phyloP scores from a whole-genome alignment of 2,329 filamentous ascomycete species.

The Arthrobotrys iridis region DNA sequence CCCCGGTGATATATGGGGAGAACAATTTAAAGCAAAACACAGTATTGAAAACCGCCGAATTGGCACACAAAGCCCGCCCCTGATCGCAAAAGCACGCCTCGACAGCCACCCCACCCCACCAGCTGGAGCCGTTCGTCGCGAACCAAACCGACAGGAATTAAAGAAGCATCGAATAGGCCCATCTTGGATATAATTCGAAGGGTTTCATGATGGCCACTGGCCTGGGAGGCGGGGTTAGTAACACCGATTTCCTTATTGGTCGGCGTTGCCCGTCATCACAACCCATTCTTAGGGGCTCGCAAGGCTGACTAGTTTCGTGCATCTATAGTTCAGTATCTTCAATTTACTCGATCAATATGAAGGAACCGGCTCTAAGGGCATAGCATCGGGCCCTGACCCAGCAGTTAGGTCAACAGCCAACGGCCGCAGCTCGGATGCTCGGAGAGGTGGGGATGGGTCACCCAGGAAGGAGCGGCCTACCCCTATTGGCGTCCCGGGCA shows the following conservation, averaged over 20 bases:
- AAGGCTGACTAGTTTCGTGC: slow-evolving; percentile 17
- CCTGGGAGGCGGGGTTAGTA: slow-evolving; percentile 54
- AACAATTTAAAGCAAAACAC: slow-evolving; percentile 28
- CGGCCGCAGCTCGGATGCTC: slow-evolving; percentile 35
- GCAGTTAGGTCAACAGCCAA: slow-evolving; percentile 25
- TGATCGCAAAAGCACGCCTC: slow-evolving; percentile 35
- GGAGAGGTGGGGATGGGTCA: slow-evolving; percentile 38
- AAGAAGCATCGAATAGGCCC: slow-evolving; percentile 14
- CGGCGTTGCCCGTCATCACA: slow-evolving; percentile 1
- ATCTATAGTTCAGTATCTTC: slow-evolving; percentile 44
- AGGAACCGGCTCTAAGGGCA: not conserved
- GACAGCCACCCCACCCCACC: slow-evolving; percentile 21
- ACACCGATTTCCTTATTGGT: slow-evolving; percentile 2
- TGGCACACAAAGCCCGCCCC: slow-evolving; percentile 30
- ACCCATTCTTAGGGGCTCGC: not conserved
- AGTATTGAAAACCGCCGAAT: slow-evolving; percentile 22
- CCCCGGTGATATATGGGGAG: not conserved
- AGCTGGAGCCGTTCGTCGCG: slow-evolving; percentile 2
- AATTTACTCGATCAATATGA: slow-evolving; percentile 39
- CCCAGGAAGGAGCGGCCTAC: slow-evolving; percentile 48
- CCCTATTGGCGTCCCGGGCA: slow-evolving; percentile 48
- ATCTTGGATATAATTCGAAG: slow-evolving; percentile 43
- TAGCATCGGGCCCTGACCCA: not conserved
- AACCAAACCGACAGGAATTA: not conserved
- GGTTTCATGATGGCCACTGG: slow-evolving; percentile 52